Evolutionary conservation across 2,329 filamentous ascomycete genomes (phyloP), one percentile per base, ranked within the genome.

Genomic region (Colletotrichum horii): DNA sequence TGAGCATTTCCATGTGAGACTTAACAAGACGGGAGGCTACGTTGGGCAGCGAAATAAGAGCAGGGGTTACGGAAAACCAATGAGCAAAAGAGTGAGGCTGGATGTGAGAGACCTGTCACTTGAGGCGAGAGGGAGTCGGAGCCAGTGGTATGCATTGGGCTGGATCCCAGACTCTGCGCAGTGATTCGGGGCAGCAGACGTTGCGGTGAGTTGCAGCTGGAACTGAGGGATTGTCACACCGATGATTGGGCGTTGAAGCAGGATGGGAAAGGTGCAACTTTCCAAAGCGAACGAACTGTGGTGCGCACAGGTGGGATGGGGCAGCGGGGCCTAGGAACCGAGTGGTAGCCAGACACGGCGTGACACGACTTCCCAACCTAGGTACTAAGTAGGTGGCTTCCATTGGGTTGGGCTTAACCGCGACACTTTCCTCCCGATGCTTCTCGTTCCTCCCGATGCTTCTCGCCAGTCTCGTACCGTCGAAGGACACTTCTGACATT

Each of bases 151-250:
- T 48, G 34, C 62, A 43, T 22, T 28, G 26, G 55, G 48, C 19
- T 48, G 52, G 32, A 28, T 22, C 19, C 12, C 58, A n/a, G 28
- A 22, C 19, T 34, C 55, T 52, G 66, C 30, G 24, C 52, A 26
- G 66, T 70, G 58, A 58, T 60, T 61, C 28, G 43, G 58, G 43
- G 34, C 32, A 6, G n/a, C 16, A 38, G 66, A 38, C 12, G 30
- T 70, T 64, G 58, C 71, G 66, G 71, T 70, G 71, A 74, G 58
- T 70, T 74, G 66, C 30, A 64, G 38, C 58, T 22, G 11, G 28
- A 56, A 36, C 34, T 56, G 65, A n/a, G 38, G 70, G n/a, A 15
- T 24, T 32, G 43, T 22, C n/a, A 22, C n/a, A n/a, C 43, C 11
- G 11, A 52, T 52, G 43, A 52, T 52, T 14, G 43, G 43, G 11